Base-by-base conservation (phyloP, 148 eudicot species). In the Rhododendron williamsianum region DNA sequence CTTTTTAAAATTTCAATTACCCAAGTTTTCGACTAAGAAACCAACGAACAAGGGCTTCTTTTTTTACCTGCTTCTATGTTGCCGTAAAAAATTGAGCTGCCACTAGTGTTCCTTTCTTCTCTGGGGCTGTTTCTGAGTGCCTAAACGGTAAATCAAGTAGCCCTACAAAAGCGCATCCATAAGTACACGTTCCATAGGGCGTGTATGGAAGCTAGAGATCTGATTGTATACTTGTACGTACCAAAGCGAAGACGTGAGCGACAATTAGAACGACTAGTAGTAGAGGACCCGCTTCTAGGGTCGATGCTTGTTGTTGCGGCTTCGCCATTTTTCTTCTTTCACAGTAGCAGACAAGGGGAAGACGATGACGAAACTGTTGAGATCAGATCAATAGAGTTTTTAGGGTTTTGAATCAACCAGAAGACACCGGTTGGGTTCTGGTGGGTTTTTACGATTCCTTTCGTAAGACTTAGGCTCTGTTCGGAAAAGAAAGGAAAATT, bases 211-310 rank as follows among this genome's bases (percentile, higher is more conserved):
- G 56, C 3, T 13, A 12, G 45, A 6, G 45, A 41, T 52, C 4
- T 52, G 56, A 52, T 15, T 52, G 56, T 3, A 52, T 13, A 52
- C 15, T 52, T 52, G 45, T 41, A 9, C 73, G 16, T 67, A 67
- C 73, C 73, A 67, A 25, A 67, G 73, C 73, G 73, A 67, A 67
- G 12, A 67, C 73, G 73, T 67, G 73, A 67, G 73, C 73, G 35
- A 67, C 73, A 25, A 67, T 10, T 25, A 67, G 73, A 10, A 67
- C 73, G 15, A 67, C 35, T 25, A 67, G 73, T 35, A 67, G 4
- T 25, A 67, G 73, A 67, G 33, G 13, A 67, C 35, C 73, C 35
- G 73, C 73, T 67, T 8, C 30, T 25, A 67, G 16, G 73, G 73
- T 67, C 33, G 73, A 25, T 67, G 33, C 1, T 27, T 25, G 5